phyloP scores from a whole-genome alignment of 1,284 basidiomycete genomes.

The Sphaerobolus stellatus region DNA sequence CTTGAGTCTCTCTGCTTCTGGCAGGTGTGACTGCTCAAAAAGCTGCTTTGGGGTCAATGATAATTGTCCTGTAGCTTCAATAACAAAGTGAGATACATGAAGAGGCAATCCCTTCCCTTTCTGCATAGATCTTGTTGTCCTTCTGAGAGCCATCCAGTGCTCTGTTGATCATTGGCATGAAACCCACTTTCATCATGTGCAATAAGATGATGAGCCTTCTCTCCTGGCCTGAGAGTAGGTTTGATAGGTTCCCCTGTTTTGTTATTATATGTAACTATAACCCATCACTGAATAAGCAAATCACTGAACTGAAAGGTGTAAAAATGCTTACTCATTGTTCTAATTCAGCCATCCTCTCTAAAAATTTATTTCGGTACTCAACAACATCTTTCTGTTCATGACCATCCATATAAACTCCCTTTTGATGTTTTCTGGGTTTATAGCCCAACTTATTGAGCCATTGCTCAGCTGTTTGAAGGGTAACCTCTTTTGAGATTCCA shows the following conservation, averaged over 20 bases:
- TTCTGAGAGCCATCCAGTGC: conserved; percentile 9
- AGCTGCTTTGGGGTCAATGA: conserved; percentile 17
- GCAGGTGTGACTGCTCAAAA: conserved; percentile 16
- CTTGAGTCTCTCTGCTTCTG: conserved; percentile 12
- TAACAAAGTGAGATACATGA: conserved; percentile 28
- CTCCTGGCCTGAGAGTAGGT: conserved; percentile 17
- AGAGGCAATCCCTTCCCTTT: conserved; percentile 26
- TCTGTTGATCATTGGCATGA: conserved; percentile 22
- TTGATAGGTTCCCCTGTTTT: conserved; percentile 16
- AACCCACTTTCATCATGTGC: conserved; percentile 26
- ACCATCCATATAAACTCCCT: conserved; percentile 28
- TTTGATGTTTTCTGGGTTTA: conserved; percentile 14
- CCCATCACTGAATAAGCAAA: conserved; percentile 4
- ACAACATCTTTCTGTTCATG: conserved; percentile 30
- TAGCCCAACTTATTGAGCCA: conserved; percentile 26
- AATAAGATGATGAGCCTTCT: conserved; percentile 22
- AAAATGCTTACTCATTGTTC: conserved; percentile 15
- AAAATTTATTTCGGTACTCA: conserved; percentile 19
- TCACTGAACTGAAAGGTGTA: neutral
- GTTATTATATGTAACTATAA: conserved; percentile 15
- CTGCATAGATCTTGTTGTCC: conserved; percentile 19
- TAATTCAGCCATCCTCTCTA: conserved; percentile 15
- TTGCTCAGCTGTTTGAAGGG: conserved; percentile 14
- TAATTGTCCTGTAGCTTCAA: conserved; percentile 22
- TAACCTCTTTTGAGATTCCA: conserved; percentile 16